These are phyloP conservation scores for Chaetomium globosum DNA, from an alignment of 2,329 filamentous ascomycete species.

Conservation along the genomic window DNA sequence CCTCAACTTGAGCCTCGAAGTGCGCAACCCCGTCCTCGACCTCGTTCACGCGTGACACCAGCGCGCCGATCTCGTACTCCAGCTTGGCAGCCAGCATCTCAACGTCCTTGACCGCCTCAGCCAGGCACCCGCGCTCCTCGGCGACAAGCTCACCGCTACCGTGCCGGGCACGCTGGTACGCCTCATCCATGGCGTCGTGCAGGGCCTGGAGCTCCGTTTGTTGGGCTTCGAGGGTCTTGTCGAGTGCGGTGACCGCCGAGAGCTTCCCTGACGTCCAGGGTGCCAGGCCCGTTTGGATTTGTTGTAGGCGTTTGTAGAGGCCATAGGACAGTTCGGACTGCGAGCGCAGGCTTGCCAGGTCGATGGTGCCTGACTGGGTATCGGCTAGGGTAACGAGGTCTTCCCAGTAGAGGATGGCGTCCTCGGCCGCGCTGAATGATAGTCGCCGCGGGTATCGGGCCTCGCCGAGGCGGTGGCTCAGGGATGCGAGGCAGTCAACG, in stretches of 20 bases:
- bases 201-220: slow-evolving; percentile 66
- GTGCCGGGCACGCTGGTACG: slow-evolving; percentile 68
- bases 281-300: slow-evolving; percentile 56
- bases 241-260: slow-evolving; percentile 58
- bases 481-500: slow-evolving; percentile 45
- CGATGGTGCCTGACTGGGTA: slow-evolving; percentile 35
- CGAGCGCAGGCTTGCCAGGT: slow-evolving; percentile 17
- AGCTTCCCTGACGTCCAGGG: slow-evolving; percentile 66
- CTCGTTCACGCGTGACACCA: slow-evolving; percentile 81
- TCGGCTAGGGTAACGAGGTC: slow-evolving; percentile 49
- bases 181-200: slow-evolving; percentile 71
- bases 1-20: slow-evolving; percentile 76
- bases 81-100: slow-evolving; percentile 81
- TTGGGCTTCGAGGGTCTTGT: slow-evolving; percentile 64
- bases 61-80: slow-evolving; percentile 84
- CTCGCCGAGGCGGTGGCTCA: slow-evolving; percentile 51
- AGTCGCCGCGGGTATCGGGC: slow-evolving; percentile 70
- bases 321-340: slow-evolving; percentile 57
- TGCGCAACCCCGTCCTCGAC: slow-evolving; percentile 80
- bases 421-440: slow-evolving; percentile 75
- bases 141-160: slow-evolving; percentile 69
- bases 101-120: slow-evolving; percentile 74
- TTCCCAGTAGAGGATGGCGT: slow-evolving; percentile 70
- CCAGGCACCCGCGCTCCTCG: slow-evolving; percentile 68
- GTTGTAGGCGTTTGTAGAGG: slow-evolving; percentile 56